phyloP scores from a whole-genome alignment of 495 filamentous ascomycete species.

The Rhypophila decipiens region DNA sequence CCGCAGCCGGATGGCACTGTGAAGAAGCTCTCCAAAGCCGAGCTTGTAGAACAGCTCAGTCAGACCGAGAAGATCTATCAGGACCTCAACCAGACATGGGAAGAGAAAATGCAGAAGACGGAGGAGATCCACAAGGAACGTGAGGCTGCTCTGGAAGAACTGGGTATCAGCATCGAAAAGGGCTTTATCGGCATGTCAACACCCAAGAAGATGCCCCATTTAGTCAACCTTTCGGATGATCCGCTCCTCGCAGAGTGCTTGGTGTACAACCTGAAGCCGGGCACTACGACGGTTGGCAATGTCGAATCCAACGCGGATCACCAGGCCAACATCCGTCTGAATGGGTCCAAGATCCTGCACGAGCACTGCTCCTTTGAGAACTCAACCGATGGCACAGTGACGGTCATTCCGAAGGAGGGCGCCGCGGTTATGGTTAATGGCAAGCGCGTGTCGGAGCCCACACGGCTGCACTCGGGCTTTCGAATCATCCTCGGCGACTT shows the following conservation, averaged over 20 bases:
- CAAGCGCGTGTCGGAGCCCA: constrained; percentile 73
- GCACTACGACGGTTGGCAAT: constrained; percentile 87
- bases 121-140: constrained; percentile 97
- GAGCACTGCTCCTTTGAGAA: constrained; percentile 91
- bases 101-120: constrained; percentile 90
- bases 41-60: constrained; percentile 92
- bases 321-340: constrained; percentile 82
- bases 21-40: constrained; percentile 96
- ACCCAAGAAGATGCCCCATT: constrained; percentile 97
- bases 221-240: constrained; percentile 97
- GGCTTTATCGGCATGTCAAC: constrained; percentile 93
- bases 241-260: constrained; percentile 93
- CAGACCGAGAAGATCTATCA: constrained; percentile 94
- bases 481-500: constrained; percentile 97
- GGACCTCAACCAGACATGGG: constrained; percentile 98
- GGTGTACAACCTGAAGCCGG: constrained; percentile 97
- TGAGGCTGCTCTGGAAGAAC: constrained; percentile 88
- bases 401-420: constrained; percentile 77
- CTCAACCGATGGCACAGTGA: constrained; percentile 84
- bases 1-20: constrained; percentile 75
- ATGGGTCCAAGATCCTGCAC: constrained; percentile 84
- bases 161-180: constrained; percentile 98
- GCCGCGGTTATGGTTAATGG: constrained; percentile 98
- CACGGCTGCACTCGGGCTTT: constrained; percentile 80
- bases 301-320: constrained; percentile 72